phyloP scores from a whole-genome alignment of 768 basidiomycete genomes.

The Pisolithus microcarpus region DNA sequence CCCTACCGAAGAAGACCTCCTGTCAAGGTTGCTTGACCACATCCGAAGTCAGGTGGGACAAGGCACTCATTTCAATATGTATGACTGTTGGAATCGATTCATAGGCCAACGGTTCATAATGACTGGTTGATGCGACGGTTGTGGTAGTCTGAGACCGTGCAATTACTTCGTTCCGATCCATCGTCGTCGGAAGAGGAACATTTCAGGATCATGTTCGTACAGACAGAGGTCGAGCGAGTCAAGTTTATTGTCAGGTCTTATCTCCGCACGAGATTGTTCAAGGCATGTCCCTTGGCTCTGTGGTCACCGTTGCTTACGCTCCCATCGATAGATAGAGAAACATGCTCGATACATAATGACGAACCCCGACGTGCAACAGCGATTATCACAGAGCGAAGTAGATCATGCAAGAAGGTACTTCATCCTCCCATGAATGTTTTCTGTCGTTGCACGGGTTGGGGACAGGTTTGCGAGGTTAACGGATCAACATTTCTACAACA shows the following conservation, averaged over 20 bases:
- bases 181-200: conserved; percentile 89
- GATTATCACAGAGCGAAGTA: conserved; percentile 76
- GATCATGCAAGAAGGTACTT: conserved; percentile 68
- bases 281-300: conserved; percentile 41
- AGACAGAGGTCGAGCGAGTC: conserved; percentile 90
- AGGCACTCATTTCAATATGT: neutral
- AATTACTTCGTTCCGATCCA: conserved; percentile 69
- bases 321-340: conserved; percentile 67
- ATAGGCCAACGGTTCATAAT: neutral
- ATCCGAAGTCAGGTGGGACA: conserved; percentile 69
- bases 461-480: conserved; percentile 67
- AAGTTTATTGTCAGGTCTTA: conserved; percentile 91
- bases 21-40: conserved; percentile 64
- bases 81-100: neutral
- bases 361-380: conserved; percentile 65
- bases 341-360: conserved; percentile 73
- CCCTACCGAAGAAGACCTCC: conserved; percentile 61
- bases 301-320: neutral
- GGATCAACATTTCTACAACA: conserved; percentile 70
- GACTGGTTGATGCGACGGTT: neutral
- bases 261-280: conserved; percentile 76
- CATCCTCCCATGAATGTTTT: neutral
- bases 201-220: conserved; percentile 85
- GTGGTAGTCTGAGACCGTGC: conserved; percentile 69
- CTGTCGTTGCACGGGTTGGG: neutral